Evolutionary conservation across 202 grass and related monocot species (phyloP).

Genomic region (Carex sylvatica): DNA sequence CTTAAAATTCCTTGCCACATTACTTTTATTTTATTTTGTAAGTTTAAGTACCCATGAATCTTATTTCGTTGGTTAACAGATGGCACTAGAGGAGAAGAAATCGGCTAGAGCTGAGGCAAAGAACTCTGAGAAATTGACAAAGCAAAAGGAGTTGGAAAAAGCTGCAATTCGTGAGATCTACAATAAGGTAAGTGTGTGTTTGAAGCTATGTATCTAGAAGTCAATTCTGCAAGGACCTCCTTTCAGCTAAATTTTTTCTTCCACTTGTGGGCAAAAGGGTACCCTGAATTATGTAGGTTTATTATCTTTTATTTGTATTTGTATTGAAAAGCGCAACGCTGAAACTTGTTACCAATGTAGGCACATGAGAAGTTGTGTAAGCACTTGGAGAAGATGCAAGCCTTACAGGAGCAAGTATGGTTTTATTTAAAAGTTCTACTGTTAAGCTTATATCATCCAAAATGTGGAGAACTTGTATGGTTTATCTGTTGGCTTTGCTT

Average conservation of each 20-base stretch:
- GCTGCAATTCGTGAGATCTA: conserved; percentile 47
- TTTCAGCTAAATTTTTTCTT: conserved; percentile 2
- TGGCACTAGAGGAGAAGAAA: conserved; percentile 73
- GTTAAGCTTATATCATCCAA: neutral
- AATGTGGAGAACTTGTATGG: neutral
- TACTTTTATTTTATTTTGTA: neutral
- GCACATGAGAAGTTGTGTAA: conserved; percentile 62
- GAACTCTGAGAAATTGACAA: conserved; percentile 55
- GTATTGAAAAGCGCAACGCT: neutral
- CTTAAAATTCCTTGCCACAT: neutral
- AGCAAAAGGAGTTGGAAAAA: conserved; percentile 63
- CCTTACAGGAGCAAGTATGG: conserved; percentile 75
- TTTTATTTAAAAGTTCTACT: conserved; percentile 13
- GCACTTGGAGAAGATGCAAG: conserved; percentile 48
- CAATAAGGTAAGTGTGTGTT: conserved; percentile 54
- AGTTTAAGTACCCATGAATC: neutral
- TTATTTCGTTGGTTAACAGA: conserved; percentile 43
- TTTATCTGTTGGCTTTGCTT: neutral
- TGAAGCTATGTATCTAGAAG: neutral
- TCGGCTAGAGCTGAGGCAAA: conserved; percentile 46
- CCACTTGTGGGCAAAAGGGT: neutral
- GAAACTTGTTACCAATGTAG: conserved; percentile 34
- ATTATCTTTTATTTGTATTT: neutral
- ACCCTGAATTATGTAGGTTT: neutral
- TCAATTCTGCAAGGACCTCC: conserved; percentile 7